Evolutionary conservation across 2,329 filamentous ascomycete genomes (phyloP).

Genomic region (Epichloe gansuensis): DNA sequence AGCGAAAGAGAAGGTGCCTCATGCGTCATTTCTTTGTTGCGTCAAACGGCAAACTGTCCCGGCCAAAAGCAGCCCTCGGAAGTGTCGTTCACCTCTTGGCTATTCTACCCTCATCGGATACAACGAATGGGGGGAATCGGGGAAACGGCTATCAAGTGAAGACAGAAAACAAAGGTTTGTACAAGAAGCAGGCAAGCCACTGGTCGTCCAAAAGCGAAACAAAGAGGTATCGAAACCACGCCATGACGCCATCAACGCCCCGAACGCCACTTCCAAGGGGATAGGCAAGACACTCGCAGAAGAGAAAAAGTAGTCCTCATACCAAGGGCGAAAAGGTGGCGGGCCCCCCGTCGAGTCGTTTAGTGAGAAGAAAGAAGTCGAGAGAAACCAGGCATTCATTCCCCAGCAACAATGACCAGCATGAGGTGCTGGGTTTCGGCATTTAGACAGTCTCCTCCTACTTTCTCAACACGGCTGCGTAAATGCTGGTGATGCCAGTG

Average conservation of each 20-base stretch:
- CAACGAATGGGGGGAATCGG: too few relatives aligned
- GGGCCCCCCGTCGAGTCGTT: not conserved
- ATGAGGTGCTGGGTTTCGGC: not conserved
- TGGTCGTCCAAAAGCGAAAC: too few relatives aligned
- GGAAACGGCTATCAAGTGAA: too few relatives aligned
- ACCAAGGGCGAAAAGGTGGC: not conserved
- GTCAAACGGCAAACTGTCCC: too few relatives aligned
- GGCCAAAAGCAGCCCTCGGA: too few relatives aligned
- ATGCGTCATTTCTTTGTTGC: too few relatives aligned
- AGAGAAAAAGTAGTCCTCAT: slow-evolving; percentile 1
- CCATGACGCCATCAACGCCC: slow-evolving; percentile 18
- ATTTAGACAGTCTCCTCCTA: slow-evolving; percentile 19
- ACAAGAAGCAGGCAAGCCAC: too few relatives aligned
- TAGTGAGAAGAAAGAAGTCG: not conserved
- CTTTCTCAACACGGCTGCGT: slow-evolving; percentile 65
- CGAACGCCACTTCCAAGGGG: slow-evolving; percentile 15
- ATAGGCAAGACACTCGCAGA: not conserved
- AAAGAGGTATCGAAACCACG: slow-evolving; percentile 19
- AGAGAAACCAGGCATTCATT: not conserved
- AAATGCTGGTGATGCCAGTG: slow-evolving; percentile 56
- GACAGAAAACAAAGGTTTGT: too few relatives aligned
- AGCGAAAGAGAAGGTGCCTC: too few relatives aligned
- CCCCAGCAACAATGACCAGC: not conserved
- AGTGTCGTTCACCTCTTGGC: too few relatives aligned
- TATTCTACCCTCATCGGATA: too few relatives aligned